Evolutionary conservation across 768 basidiomycete species (phyloP).

Genomic region (Myochromella boudieri): DNA sequence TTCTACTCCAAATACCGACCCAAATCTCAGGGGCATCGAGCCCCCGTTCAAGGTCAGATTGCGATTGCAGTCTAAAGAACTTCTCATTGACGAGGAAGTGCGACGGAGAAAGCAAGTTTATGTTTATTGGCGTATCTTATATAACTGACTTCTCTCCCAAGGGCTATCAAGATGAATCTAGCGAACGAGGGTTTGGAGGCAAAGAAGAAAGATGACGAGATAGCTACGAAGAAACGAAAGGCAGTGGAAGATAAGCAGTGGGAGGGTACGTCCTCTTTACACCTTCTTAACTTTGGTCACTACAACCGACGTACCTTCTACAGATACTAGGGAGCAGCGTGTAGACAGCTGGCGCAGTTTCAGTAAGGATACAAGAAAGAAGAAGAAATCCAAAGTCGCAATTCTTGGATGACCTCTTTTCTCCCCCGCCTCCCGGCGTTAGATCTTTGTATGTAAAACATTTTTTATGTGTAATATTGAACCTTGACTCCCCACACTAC

Average conservation of each 20-base stretch:
- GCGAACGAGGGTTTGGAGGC: conserved; percentile 93
- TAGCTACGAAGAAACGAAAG: conserved; percentile 76
- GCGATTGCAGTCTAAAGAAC: conserved; percentile 72
- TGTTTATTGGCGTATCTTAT: not conserved
- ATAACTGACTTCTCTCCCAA: conserved; percentile 24
- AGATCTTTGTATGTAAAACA: conserved; percentile 24
- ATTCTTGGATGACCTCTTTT: conserved; percentile 57
- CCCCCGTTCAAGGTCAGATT: conserved; percentile 72
- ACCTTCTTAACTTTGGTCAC: not conserved
- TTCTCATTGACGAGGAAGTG: conserved; percentile 90
- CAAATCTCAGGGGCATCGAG: conserved; percentile 49
- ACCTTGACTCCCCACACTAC: conserved; percentile 7
- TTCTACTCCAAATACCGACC: conserved; percentile 58
- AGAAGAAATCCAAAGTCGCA: conserved; percentile 72
- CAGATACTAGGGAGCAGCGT: conserved; percentile 76
- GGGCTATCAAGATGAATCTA: conserved; percentile 86
- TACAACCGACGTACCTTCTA: not conserved
- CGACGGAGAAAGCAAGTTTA: conserved; percentile 72
- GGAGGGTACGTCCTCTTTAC: conserved; percentile 63
- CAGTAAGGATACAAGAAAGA: conserved; percentile 68
- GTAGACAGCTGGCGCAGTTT: conserved; percentile 86
- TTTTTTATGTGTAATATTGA: conserved; percentile 18
- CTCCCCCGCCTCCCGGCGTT: conserved; percentile 8
- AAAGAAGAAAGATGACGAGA: conserved; percentile 89
- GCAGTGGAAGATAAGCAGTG: conserved; percentile 84